Evolutionary conservation across 78 protist genomes (phyloP), one percentile per base, ranked within the genome.

Genomic region (Pigoraptor vietnamica): DNA sequence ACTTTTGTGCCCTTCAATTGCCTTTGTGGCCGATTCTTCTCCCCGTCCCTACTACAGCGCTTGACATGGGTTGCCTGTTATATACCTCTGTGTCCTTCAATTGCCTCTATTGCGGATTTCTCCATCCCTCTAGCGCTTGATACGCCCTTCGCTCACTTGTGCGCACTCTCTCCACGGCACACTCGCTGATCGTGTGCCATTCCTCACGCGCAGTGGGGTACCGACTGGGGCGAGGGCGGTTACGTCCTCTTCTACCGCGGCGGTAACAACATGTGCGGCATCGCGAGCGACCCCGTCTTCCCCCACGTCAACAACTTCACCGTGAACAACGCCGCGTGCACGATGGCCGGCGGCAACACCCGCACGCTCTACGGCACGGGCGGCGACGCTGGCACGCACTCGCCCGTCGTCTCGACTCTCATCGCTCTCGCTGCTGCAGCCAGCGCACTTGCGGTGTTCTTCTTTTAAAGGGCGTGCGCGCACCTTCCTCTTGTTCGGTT

Each of bases 211-310:
- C 67, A 48, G 10, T 92, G 94, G 93, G 87, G 87, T 25, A 24
- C 90, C 24, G 83, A 35, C 86, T 91, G 93, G 93, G 93, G 93
- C 37, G 35, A 48, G 90, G 48, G 1, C 29, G 93, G 93, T 67
- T 86, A 91, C 86, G 2, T 67, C 67, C 32, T 23, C 23, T 40
- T 90, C 32, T 37, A 0, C 33, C 90, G 93, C 39, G 32, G 14
- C n/a, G 90, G 90, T 55, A 14, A 29, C 35, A 24, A 40, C 94
- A 33, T 10, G 84, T 91, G 93, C 93, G 90, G 90, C 86, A 1
- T 91, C 33, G 92, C 92, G 55, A 2, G 38, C 86, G 2, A 40
- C 37, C 38, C 87, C 38, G 2, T 24, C 38, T 35, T 37, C 33
- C 23, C 79, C 40, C 2, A 24, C 38, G 90, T 89, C 48, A 48